Base-by-base conservation (phyloP, 805 yeast genomes). In the Yarrowia osloensis region DNA sequence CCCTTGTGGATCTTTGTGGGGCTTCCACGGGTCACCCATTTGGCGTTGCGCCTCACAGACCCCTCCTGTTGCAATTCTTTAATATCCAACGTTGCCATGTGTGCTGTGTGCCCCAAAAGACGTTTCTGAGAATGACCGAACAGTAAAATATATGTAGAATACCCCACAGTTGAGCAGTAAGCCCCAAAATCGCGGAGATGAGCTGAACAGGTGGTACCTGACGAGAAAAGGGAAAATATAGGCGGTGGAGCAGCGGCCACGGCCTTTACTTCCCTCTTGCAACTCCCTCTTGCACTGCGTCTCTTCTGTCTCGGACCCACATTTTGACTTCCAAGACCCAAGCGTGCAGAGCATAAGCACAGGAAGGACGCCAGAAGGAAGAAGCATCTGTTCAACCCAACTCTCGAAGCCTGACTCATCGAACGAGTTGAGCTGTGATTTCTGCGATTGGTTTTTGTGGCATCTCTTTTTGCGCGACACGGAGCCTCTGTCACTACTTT, bases 271-370 rank as follows among this genome's bases (percentile, higher is more conserved):
- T 22, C 22, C 57, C 57, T 33, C 40, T 50, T 50, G 21, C 40
- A 12, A 33, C 40, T 22, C 24, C 40, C 7, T 8, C 57, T 50
- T 33, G 29, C 40, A 33, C 19, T 50, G 57, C 57, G 57, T 50
- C 57, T 22, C 40, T 33, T 50, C 57, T 50, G 40, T 50, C 54
- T 50, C 57, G 40, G 57, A 50, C 40, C 57, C 57, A 15, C 57
- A 22, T 50, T 50, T 50, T 50, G 57, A 50, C 57, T 50, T 50
- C 37, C n/a, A 21, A 50, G 57, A 50, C 57, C 57, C 40, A 50
- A 50, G 40, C 57, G 57, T 50, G 57, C 57, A 31, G 57, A 50
- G 57, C 57, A 21, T 31, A 50, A 50, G 57, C 57, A 50, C 29
- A 49, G 31, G 55, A 49, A 49, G 55, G 55, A 49, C 55, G 39